Evolutionary conservation across 2,329 filamentous ascomycete species (phyloP).

Genomic region (Penicillium vulpinum): DNA sequence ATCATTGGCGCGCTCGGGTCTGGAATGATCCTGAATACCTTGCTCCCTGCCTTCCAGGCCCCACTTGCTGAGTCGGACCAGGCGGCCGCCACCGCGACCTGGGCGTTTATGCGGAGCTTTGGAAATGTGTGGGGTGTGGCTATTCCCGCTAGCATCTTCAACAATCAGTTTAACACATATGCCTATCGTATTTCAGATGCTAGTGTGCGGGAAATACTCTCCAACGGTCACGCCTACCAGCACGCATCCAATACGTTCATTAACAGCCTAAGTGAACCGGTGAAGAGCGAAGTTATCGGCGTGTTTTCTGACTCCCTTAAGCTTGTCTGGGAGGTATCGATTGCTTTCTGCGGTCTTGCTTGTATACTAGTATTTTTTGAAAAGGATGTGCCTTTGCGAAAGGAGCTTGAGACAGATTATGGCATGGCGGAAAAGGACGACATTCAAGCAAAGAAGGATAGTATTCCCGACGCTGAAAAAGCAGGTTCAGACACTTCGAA

Average conservation of each 20-base stretch:
- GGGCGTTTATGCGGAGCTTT: constrained; percentile 27
- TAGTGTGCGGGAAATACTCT: background rate
- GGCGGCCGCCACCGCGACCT: constrained; percentile 22
- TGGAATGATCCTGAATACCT: constrained; percentile 18
- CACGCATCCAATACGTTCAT: background rate
- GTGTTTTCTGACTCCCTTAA: background rate
- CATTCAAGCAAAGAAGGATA: background rate
- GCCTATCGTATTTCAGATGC: background rate
- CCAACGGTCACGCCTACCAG: background rate
- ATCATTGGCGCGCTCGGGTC: constrained; percentile 20
- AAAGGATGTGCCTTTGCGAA: background rate
- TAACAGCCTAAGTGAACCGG: background rate
- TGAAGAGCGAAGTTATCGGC: background rate
- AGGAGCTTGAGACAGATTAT: constrained; percentile 5
- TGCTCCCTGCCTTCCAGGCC: constrained; percentile 29
- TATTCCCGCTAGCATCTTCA: background rate
- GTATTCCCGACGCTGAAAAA: background rate
- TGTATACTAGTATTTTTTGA: background rate
- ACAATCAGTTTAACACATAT: background rate
- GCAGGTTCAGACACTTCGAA: background rate
- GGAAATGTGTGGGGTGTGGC: constrained; percentile 25
- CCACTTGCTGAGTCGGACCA: constrained; percentile 22
- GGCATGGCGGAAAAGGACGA: background rate
- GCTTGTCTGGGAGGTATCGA: background rate
- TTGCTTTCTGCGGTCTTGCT: constrained; percentile 4